Conservation (phyloP, 306 rosid genomes). For the Sicyos edulis region DNA sequence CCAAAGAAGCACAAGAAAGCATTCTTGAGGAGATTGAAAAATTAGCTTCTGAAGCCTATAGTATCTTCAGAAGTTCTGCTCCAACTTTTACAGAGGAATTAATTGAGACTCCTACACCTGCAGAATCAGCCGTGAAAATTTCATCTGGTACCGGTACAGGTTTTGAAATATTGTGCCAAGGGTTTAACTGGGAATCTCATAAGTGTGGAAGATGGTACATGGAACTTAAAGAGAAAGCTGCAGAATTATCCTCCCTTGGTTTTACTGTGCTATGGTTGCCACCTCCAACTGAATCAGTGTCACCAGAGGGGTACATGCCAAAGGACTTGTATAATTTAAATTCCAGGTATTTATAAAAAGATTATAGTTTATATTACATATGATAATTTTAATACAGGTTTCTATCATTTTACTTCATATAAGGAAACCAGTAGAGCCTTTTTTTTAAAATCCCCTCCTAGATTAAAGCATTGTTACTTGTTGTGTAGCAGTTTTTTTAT, state of each 20-base stretch:
- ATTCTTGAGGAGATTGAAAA: constrained; percentile 90
- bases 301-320: constrained; percentile 97
- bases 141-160: constrained; percentile 78
- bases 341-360: constrained; percentile 52
- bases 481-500: not conserved
- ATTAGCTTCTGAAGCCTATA: constrained; percentile 89
- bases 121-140: constrained; percentile 27
- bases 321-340: constrained; percentile 80
- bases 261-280: constrained; percentile 91
- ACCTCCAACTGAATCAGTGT: constrained; percentile 94
- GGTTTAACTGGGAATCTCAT: constrained; percentile 96
- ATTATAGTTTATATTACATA: not conserved
- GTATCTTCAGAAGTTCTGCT: constrained; percentile 66
- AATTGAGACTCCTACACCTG: constrained; percentile 29
- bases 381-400: constrained; percentile 4
- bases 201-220: constrained; percentile 86
- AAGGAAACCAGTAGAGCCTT: not conserved
- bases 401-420: not conserved
- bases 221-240: constrained; percentile 69
- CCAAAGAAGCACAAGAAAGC: constrained; percentile 73
- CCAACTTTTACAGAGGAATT: constrained; percentile 55
- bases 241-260: constrained; percentile 65
- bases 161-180: constrained; percentile 89
- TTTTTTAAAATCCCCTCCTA: not conserved
- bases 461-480: not conserved